Conservation (phyloP, 1,284 basidiomycete genomes). For the Ustanciosporium gigantosporum region DNA sequence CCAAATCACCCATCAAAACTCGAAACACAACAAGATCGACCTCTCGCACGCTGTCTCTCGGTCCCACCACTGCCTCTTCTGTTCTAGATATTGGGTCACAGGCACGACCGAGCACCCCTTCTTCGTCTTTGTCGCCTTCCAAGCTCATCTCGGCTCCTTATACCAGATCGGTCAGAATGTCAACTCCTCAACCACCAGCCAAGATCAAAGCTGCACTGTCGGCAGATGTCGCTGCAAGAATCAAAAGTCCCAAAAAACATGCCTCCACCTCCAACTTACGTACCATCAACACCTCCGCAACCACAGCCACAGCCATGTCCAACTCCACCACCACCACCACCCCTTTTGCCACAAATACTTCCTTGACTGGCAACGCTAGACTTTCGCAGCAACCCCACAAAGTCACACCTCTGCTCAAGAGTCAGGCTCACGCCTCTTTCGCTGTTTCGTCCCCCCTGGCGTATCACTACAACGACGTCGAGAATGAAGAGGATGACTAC, state of each 20-base stretch:
- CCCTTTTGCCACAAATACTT: neutral
- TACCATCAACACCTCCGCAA: no score
- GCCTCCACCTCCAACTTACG: slow-evolving; percentile 20
- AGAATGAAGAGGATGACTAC: neutral
- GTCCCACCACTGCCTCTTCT: no score
- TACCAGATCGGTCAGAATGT: no score
- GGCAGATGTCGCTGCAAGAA: slow-evolving; percentile 29
- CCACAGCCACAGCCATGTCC: neutral
- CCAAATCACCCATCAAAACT: no score
- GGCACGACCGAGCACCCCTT: no score
- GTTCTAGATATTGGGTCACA: no score
- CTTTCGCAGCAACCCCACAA: neutral
- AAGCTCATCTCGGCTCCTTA: no score
- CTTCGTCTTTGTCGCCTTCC: no score
- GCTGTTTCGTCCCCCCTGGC: neutral
- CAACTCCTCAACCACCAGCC: no score
- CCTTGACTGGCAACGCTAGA: neutral
- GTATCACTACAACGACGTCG: neutral
- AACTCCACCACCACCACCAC: neutral
- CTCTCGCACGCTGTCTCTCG: no score
- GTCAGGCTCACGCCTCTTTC: neutral
- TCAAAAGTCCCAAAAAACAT: slow-evolving; percentile 26
- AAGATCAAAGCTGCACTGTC: slow-evolving; percentile 35
- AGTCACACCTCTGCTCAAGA: neutral
- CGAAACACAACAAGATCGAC: no score